Base-by-base conservation (phyloP, 495 filamentous ascomycete species). In the Rhizodiscina lignyota region DNA sequence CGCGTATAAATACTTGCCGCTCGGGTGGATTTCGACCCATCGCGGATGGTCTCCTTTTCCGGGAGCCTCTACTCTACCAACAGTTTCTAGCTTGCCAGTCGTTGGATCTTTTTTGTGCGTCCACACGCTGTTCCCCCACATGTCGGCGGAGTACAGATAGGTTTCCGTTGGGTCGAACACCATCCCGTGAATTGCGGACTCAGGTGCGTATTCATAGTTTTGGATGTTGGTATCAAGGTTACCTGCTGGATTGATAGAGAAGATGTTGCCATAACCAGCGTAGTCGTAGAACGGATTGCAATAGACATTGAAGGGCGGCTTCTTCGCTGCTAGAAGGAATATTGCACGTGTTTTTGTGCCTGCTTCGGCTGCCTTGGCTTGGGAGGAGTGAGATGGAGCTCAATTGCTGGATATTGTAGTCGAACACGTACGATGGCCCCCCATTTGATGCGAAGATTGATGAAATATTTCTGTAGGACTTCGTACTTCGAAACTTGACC, bases 201-300 rank as follows among this genome's bases (percentile, higher is more conserved):
- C 69, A 23, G 61, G 55, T 30, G 70, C 64, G 50, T 85, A 83
- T 34, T 74, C 68, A 58, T 79, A 85, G 54, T 85, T 82, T 45
- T 89, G 82, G 34, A 85, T 60, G 54, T 81, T 81, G 47, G 61
- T 52, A 12, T 68, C 63, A 17, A 89, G 67, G 13, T 52, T 54
- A 21, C 82, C 81, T 4, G 70, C 57, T 17, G 54, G 23, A 35
- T 70, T 68, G 21, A 78, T 73, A 16, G 73, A 73, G 55, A 84
- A 85, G 49, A 83, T 70, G 47, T 83, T 81, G 29, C 80, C 79
- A 51, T 65, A 79, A 30, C 79, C 79, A 32, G 80, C 82, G 53
- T 84, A 62, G 18, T 80, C 73, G 62, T 89, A 89, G 60, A 89
- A 89, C 24, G 82, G 80, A 54, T 85, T 85, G 45, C 74, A 74